A percentile compares a stretch with the other conserved stretches of the same genome.
Conservation (phyloP, 2,329 filamentous ascomycete species). For the Fusarium sp. region DNA sequence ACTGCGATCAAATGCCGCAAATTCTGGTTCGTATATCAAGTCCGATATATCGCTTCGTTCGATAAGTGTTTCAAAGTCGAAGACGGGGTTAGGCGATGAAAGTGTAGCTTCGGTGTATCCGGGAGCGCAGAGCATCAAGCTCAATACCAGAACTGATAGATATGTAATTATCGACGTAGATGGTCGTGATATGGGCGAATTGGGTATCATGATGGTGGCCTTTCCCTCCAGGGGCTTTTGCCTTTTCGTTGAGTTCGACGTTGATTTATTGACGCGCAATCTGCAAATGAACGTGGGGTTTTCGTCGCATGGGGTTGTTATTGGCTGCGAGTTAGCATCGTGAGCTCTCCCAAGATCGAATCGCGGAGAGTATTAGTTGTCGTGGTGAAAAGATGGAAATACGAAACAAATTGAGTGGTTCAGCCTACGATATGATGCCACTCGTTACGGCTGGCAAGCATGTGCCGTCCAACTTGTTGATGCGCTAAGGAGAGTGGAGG, state of each 20-base stretch:
- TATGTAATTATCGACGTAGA: constrained; percentile 73
- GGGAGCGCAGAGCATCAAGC: constrained; percentile 69
- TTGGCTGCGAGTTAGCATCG: constrained; percentile 30
- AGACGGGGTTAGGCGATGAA: constrained; percentile 17
- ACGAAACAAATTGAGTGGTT: constrained; percentile 18
- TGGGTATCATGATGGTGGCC: constrained; percentile 66
- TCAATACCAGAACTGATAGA: constrained; percentile 65
- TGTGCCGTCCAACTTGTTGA: constrained; percentile 11
- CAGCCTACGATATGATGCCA: constrained; percentile 22
- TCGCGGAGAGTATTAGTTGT: neutral
- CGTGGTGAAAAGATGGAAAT: constrained; percentile 1
- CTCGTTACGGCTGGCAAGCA: constrained; percentile 34
- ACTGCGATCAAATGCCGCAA: constrained; percentile 69
- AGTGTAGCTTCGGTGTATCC: constrained; percentile 73
- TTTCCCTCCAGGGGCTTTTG: constrained; percentile 57
- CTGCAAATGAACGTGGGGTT: constrained; percentile 13
- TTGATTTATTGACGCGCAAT: constrained; percentile 24
- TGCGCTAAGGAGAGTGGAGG: constrained; percentile 20
- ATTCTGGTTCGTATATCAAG: constrained; percentile 68
- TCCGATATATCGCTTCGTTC: constrained; percentile 34
- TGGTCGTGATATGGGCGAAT: constrained; percentile 78
- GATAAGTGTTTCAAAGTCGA: constrained; percentile 28
- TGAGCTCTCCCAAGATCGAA: constrained; percentile 13
- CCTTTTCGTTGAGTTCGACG: constrained; percentile 20
- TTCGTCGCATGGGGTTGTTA: constrained; percentile 33